Evolutionary conservation across 306 rosid species (phyloP), one percentile per base, ranked within the genome.

Genomic region (Quercus suber): DNA sequence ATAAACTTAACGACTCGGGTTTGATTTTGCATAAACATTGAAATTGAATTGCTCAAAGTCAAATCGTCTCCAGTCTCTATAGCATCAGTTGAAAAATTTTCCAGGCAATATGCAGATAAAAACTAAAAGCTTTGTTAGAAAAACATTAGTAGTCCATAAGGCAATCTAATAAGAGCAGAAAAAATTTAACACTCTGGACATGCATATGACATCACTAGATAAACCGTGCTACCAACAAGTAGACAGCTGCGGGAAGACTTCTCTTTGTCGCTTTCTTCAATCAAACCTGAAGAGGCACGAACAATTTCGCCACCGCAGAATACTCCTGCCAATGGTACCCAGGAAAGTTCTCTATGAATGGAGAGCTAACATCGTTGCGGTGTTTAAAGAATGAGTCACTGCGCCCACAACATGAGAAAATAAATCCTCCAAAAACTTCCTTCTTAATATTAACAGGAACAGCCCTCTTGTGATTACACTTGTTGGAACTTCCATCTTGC

Each of bases 241-340:
- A 87, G 72, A 84, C 82, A 88, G 82, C 88, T 79, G 71, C 76
- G 84, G 49, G 65, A 17, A 33, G 69, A 82, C 73, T 79, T 75
- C 58, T 78, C 91, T 73, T 78, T 82, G 75, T 81, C 73, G 51
- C 58, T 78, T 76, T 82, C 87, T 75, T 74, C 83, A 0, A 68
- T 65, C 85, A 74, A 49, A 60, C 82, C 51, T 60, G 81, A 76
- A 52, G 84, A 78, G 67, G 84, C 74, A 56, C 97, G 94, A 45
- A 84, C 96, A 49, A 92, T 78, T 88, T 90, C 96, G 20, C 96
- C 96, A 12, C 90, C 82, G 30, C 97, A 90, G 76, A 84, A 94
- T 55, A 89, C 31, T 81, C 98, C 98, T 21, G 87, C 89, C 67
- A 94, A 49, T 10, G 94, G 90, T 21, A 85, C 86, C 43, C 87